Conservation (phyloP, 805 yeast species). For the Saccharomycopsis lassenensis region DNA sequence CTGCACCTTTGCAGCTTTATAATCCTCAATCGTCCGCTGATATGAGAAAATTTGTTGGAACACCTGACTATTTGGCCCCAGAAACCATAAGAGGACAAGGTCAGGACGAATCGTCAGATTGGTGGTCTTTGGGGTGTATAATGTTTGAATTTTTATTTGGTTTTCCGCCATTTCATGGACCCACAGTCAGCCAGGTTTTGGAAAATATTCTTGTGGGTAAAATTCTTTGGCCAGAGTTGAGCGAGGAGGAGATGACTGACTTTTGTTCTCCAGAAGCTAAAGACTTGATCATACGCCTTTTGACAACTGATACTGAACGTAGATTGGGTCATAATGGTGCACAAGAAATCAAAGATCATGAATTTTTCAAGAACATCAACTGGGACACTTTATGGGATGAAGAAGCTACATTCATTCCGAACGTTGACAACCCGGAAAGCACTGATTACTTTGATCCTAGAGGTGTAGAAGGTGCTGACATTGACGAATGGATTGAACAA, state of each 20-base stretch:
- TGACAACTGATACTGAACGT: slow-evolving; percentile 49
- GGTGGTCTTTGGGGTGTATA: slow-evolving; percentile 99
- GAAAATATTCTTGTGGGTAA: slow-evolving; percentile 62
- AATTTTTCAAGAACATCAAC: slow-evolving; percentile 57
- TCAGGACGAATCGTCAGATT: slow-evolving; percentile 80
- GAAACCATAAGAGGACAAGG: slow-evolving; percentile 82
- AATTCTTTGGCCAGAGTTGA: slow-evolving; percentile 76
- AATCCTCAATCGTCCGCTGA: slow-evolving; percentile 56
- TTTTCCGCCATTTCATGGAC: slow-evolving; percentile 87
- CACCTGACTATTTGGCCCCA: slow-evolving; percentile 96
- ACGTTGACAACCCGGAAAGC: slow-evolving; percentile 64
- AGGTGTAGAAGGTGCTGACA: slow-evolving; percentile 58
- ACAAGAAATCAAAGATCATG: slow-evolving; percentile 66
- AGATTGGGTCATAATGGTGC: slow-evolving; percentile 74
- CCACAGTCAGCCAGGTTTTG: slow-evolving; percentile 70
- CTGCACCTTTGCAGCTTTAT: slow-evolving; percentile 47
- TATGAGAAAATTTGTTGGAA: slow-evolving; percentile 73
- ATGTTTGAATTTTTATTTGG: slow-evolving; percentile 88
- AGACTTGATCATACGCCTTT: slow-evolving; percentile 55
- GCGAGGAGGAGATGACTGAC: slow-evolving; percentile 41
- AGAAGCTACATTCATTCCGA: slow-evolving; percentile 78
- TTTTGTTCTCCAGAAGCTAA: slow-evolving; percentile 41
- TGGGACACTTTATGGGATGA: slow-evolving; percentile 71
- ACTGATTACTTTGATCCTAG: slow-evolving; percentile 87
- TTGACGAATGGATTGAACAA: slow-evolving; percentile 2